A percentile compares a stretch with the other conserved stretches of the same genome.
Evolutionary conservation across 2,329 filamentous ascomycete species (phyloP).

Genomic region (Neospermospora avenae): DNA sequence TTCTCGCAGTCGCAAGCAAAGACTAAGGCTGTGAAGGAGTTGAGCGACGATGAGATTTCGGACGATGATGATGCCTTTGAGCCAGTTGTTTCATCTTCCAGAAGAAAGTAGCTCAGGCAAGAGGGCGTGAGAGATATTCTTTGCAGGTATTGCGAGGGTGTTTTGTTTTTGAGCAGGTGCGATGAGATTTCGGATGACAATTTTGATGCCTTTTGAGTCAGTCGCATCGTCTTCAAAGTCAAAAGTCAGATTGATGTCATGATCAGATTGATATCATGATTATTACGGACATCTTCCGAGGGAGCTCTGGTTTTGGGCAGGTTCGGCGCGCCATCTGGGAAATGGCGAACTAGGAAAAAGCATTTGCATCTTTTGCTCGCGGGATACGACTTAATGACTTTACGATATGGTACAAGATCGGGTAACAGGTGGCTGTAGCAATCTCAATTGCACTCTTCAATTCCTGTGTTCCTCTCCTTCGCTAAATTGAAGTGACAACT

Average conservation of each 20-base stretch:
- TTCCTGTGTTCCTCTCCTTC: neutral
- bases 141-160: neutral
- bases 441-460: neutral
- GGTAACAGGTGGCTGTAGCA: neutral
- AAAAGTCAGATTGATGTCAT: too few species aligned
- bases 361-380: neutral
- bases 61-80: conserved; percentile 56
- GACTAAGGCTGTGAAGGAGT: conserved; percentile 45
- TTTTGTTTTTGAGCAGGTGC: neutral
- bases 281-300: too few species aligned
- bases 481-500: too few species aligned
- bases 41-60: conserved; percentile 64
- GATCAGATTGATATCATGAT: too few species aligned
- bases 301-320: neutral
- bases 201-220: too few species aligned
- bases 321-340: neutral
- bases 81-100: conserved; percentile 25
- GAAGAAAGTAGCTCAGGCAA: neutral
- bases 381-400: neutral
- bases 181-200: too few species aligned
- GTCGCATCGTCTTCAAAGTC: too few species aligned
- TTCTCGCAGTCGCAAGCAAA: conserved; percentile 44
- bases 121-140: neutral
- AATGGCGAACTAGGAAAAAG: neutral
- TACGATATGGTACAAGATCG: neutral